phyloP scores from a whole-genome alignment of 2,329 filamentous ascomycete species.

The Aspergillus sp. region DNA sequence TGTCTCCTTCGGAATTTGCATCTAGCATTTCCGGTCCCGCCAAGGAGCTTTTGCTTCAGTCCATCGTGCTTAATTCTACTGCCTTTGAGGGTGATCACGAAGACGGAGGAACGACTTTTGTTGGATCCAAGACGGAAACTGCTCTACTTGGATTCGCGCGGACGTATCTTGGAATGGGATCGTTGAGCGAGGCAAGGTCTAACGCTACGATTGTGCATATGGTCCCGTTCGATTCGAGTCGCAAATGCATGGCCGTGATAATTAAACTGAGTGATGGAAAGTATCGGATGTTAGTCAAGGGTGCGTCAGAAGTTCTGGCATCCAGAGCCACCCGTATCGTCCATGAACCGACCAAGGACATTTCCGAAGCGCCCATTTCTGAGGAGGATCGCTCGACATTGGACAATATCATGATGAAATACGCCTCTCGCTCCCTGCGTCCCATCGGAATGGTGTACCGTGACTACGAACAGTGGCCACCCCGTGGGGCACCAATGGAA shows the following conservation, averaged over 20 bases:
- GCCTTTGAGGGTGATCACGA: constrained; percentile 58
- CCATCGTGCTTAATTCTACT: constrained; percentile 62
- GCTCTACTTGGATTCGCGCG: constrained; percentile 64
- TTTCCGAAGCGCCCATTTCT: constrained; percentile 48
- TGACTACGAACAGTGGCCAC: constrained; percentile 81
- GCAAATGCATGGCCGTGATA: constrained; percentile 65
- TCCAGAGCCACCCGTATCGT: constrained; percentile 47
- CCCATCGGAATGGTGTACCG: constrained; percentile 79
- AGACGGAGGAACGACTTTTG: constrained; percentile 54
- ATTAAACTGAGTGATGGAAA: constrained; percentile 49
- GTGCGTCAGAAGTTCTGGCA: constrained; percentile 47
- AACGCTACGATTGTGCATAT: constrained; percentile 52
- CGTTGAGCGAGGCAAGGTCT: constrained; percentile 54
- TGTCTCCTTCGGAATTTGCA: constrained; percentile 50
- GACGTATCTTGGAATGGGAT: constrained; percentile 58
- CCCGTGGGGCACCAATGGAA: constrained; percentile 53
- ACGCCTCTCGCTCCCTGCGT: constrained; percentile 71
- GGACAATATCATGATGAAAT: constrained; percentile 63
- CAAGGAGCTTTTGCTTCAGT: constrained; percentile 54
- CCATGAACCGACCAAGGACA: constrained; percentile 53
- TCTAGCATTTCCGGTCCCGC: constrained; percentile 46
- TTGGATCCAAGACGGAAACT: constrained; percentile 73
- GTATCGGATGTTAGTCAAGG: constrained; percentile 52
- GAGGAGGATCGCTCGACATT: constrained; percentile 53
- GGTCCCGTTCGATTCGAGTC: constrained; percentile 55